phyloP scores from a whole-genome alignment of 768 basidiomycete species.

The Termitomyces sp. region DNA sequence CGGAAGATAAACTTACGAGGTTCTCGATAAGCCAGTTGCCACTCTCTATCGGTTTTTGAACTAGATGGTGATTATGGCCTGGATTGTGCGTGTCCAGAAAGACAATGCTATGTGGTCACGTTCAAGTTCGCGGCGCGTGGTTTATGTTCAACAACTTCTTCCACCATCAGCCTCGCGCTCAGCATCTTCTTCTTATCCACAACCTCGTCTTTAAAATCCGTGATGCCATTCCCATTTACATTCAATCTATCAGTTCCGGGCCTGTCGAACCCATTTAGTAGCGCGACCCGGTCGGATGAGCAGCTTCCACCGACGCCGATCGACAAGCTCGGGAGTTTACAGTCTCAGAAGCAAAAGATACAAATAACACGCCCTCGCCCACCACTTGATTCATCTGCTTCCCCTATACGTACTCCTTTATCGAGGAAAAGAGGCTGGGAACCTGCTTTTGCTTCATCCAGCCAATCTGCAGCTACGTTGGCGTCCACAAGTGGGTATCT shows the following conservation, averaged over 20 bases:
- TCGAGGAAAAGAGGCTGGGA: slow-evolving; percentile 55
- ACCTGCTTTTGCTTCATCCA: slow-evolving; percentile 53
- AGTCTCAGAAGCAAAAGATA: slow-evolving; percentile 11
- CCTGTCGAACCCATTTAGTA: slow-evolving; percentile 54
- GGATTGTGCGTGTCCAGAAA: not conserved
- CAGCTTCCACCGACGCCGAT: slow-evolving; percentile 13
- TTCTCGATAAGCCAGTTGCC: too few relatives aligned
- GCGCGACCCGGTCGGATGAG: slow-evolving; percentile 11
- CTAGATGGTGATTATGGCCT: not conserved
- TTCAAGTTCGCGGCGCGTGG: slow-evolving; percentile 1
- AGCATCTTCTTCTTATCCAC: not conserved
- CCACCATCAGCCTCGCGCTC: not conserved
- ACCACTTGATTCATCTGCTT: slow-evolving; percentile 11
- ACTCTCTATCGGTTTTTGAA: not conserved
- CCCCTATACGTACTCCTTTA: slow-evolving; percentile 14
- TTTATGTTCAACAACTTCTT: not conserved
- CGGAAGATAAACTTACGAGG: too few relatives aligned
- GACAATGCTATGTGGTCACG: not conserved
- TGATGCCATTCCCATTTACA: slow-evolving; percentile 64
- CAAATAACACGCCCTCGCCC: slow-evolving; percentile 19
- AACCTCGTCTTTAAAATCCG: not conserved
- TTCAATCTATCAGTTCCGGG: slow-evolving; percentile 65
- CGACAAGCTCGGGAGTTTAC: slow-evolving; percentile 9
- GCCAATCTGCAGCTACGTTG: slow-evolving; percentile 43
- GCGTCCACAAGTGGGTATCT: slow-evolving; percentile 60